These are phyloP conservation scores for Fusarium paranaense DNA, from an alignment of 2,329 filamentous ascomycete genomes.

Conservation along the genomic window DNA sequence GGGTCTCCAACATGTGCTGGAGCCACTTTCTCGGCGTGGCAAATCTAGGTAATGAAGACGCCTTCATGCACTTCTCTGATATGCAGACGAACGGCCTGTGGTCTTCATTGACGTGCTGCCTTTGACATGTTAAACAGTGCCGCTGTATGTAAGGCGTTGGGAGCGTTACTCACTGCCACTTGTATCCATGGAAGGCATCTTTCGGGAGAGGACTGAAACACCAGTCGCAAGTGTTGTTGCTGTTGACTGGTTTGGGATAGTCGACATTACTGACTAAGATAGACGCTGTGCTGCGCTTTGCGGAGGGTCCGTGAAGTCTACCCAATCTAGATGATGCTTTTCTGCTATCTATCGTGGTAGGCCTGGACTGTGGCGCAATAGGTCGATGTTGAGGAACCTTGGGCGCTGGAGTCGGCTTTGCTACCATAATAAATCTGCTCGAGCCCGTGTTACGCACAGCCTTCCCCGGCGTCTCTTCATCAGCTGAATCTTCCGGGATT, in stretches of 20 bases:
- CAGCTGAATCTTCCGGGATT: not conserved
- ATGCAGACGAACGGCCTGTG: not conserved
- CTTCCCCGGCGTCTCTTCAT: no score
- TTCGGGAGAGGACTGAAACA: not conserved
- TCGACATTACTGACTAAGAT: not conserved
- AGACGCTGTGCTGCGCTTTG: not conserved
- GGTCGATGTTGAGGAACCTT: not conserved
- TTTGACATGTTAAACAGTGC: not conserved
- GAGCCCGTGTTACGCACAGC: no score
- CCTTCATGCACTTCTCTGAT: not conserved
- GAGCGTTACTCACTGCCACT: not conserved
- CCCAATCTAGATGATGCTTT: not conserved
- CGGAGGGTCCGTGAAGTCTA: rapidly evolving
- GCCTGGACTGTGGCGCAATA: not conserved
- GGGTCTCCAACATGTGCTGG: not conserved
- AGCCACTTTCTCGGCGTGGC: not conserved
- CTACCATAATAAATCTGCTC: no score
- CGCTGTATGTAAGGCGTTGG: no score
- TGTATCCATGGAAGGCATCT: not conserved
- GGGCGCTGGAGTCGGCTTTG: no score
- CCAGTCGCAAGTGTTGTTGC: not conserved
- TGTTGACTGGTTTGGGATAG: not conserved
- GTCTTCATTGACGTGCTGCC: not conserved
- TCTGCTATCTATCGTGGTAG: not conserved
- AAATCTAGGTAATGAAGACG: not conserved